A percentile compares a stretch with the other conserved stretches of the same genome.
Evolutionary conservation across 2,329 filamentous ascomycete genomes (phyloP).

Genomic region (Chrysoporthe austroafricana): DNA sequence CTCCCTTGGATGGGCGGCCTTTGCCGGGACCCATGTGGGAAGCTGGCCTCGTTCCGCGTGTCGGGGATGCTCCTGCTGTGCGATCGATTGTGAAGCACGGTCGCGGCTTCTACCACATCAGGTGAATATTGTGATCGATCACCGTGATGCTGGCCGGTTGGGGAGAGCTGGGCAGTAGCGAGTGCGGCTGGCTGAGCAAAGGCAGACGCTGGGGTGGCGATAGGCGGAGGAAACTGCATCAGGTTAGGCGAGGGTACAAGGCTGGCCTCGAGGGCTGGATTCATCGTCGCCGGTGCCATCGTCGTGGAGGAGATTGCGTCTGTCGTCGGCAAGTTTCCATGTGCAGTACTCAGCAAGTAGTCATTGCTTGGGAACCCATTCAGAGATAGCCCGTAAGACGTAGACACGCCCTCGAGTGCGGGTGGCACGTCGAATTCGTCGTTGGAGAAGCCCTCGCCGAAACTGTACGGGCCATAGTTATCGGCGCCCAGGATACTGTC

Average conservation of each 20-base stretch:
- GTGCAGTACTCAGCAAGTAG: conserved; percentile 31
- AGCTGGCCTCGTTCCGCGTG: conserved; percentile 8
- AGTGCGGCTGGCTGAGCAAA: conserved; percentile 33
- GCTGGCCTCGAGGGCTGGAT: neutral
- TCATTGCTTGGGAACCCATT: conserved; percentile 34
- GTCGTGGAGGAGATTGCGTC: neutral
- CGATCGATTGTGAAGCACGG: conserved; percentile 42
- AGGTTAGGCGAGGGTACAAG: neutral
- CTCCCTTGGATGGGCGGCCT: conserved; percentile 17
- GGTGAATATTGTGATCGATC: conserved; percentile 38
- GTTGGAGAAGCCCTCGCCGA: conserved; percentile 54
- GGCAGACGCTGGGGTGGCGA: neutral
- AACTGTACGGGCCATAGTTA: conserved; percentile 37
- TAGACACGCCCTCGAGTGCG: conserved; percentile 67
- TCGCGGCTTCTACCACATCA: conserved; percentile 64
- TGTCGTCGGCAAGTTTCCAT: neutral
- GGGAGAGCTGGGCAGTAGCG: conserved; percentile 36
- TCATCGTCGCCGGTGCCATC: neutral
- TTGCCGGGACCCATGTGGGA: conserved; percentile 10
- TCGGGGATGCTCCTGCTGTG: conserved; percentile 26
- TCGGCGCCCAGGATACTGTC: neutral
- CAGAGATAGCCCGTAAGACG: conserved; percentile 59
- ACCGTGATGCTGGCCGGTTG: conserved; percentile 33
- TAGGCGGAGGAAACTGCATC: conserved; percentile 1
- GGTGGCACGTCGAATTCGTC: conserved; percentile 62